Evolutionary conservation across 495 filamentous ascomycete genomes (phyloP).

Genomic region (Talaromyces borbonicus): DNA sequence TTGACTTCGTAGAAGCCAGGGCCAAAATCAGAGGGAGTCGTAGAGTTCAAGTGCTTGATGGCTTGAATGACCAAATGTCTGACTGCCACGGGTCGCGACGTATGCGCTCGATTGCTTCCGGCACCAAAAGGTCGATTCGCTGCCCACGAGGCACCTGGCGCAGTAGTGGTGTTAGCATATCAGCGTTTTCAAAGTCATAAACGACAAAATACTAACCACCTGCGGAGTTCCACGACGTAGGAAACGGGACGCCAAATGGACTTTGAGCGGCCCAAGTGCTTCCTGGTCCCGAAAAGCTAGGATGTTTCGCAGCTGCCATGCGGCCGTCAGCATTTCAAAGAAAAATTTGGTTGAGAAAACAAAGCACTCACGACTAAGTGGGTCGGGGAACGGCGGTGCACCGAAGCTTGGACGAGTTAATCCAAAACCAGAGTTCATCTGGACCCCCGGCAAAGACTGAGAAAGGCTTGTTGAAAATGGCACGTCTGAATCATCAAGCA

Average conservation of each 20-base stretch:
- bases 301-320: conserved; percentile 22
- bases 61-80: conserved; percentile 50
- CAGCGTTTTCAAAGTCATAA: background rate
- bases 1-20: conserved; percentile 57
- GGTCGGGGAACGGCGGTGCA: conserved; percentile 41
- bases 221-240: conserved; percentile 30
- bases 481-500: conserved; percentile 73
- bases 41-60: conserved; percentile 45
- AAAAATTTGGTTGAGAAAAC: background rate
- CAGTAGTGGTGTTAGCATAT: conserved; percentile 15
- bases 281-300: conserved; percentile 28
- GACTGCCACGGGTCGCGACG: conserved; percentile 44
- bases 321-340: conserved; percentile 11
- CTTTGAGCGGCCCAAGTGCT: conserved; percentile 30
- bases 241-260: conserved; percentile 37
- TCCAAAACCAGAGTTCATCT: conserved; percentile 21
- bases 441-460: conserved; percentile 31
- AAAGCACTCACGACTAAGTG: conserved; percentile 32
- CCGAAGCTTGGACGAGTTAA: conserved; percentile 37
- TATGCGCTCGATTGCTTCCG: conserved; percentile 31
- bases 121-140: conserved; percentile 42
- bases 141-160: conserved; percentile 39
- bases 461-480: conserved; percentile 32
- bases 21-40: conserved; percentile 21
- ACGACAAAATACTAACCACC: conserved; percentile 25